Conservation (phyloP, 352 stramenopile genomes). For the Globisporangium iwayamae region DNA sequence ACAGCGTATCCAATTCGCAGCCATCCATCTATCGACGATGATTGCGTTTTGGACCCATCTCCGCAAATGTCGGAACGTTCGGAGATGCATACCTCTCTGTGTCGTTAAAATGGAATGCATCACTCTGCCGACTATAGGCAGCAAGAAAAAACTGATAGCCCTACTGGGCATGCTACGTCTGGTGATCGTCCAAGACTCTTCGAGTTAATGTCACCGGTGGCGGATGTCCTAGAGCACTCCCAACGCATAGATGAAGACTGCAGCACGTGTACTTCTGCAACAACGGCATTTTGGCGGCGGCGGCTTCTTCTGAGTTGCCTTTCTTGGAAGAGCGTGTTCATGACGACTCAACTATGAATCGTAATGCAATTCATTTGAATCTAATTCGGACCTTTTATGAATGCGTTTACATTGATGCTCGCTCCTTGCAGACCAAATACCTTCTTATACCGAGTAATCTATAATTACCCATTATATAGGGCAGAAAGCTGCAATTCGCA, state of each 20-base stretch:
- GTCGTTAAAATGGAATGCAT: too few species aligned
- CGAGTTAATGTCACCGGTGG: too few species aligned
- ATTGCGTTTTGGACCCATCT: conserved; percentile 1
- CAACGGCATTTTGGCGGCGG: conserved; percentile 90
- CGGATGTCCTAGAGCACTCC: too few species aligned
- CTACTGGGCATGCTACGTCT: too few species aligned
- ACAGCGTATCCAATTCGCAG: background rate
- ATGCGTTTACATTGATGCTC: background rate
- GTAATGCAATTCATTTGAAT: background rate
- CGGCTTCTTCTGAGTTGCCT: conserved; percentile 32
- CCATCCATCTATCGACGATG: background rate
- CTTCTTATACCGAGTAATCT: background rate
- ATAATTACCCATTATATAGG: background rate
- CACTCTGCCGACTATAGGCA: too few species aligned
- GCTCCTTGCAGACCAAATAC: background rate
- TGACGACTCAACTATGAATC: background rate
- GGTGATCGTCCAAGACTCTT: too few species aligned
- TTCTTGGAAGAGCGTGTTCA: background rate
- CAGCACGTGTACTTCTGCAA: conserved; percentile 92
- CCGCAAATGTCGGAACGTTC: too few species aligned
- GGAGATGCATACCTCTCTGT: too few species aligned
- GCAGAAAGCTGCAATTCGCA: background rate
- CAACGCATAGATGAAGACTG: conserved; percentile 25
- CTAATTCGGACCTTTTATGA: background rate
- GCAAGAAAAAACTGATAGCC: too few species aligned